Evolutionary conservation across 148 eudicot species (phyloP).

Genomic region (Vaccinium corymbosum): DNA sequence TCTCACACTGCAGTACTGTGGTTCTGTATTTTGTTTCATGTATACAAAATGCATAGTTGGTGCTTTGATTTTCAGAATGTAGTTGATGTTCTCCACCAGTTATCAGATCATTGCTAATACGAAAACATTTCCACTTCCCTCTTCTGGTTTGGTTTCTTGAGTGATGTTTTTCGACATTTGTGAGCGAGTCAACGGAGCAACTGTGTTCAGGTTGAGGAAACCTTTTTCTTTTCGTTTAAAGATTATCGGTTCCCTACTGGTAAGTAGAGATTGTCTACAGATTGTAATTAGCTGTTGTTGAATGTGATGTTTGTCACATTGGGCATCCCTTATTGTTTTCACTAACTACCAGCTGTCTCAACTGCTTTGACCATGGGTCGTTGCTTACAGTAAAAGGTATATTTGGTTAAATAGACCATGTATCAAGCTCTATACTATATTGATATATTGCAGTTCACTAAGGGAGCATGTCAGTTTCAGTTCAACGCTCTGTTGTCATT

Average conservation of each 20-base stretch:
- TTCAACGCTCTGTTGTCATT: neutral
- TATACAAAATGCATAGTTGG: neutral
- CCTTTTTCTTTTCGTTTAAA: neutral
- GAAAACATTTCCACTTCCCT: neutral
- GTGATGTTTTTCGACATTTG: neutral
- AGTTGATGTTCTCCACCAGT: neutral
- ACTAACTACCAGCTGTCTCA: neutral
- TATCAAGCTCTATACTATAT: neutral
- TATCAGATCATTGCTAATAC: neutral
- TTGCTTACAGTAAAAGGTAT: neutral
- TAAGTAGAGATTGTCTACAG: neutral
- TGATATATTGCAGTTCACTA: neutral
- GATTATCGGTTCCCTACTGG: neutral
- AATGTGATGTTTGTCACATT: neutral
- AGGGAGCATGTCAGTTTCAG: neutral
- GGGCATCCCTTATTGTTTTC: neutral
- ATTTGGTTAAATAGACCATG: neutral
- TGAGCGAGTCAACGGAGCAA: neutral
- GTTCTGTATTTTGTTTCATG: neutral
- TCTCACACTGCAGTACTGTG: neutral
- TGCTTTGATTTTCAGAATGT: neutral
- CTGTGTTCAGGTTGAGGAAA: neutral
- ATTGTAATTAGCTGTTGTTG: neutral
- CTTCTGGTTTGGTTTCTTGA: neutral
- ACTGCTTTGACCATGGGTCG: neutral